Percentiles rank a stretch among this genome's conserved stretches.
phyloP scores from a whole-genome alignment of 164 flowering plant genomes.

The Tinospora cordifolia region DNA sequence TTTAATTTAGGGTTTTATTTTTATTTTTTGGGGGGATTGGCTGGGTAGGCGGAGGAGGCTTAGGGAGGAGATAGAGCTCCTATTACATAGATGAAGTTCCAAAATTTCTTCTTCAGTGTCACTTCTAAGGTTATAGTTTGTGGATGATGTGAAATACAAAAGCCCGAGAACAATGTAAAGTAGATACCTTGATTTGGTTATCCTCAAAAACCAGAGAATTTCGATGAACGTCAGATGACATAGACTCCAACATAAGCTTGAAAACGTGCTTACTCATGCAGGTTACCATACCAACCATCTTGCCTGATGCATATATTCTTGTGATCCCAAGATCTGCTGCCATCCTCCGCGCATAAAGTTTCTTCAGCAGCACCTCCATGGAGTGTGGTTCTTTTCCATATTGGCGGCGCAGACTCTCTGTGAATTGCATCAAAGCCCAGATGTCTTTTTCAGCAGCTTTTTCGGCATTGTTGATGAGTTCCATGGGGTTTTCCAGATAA shows the following conservation, averaged over 20 bases:
- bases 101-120: background rate
- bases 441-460: conserved; percentile 75
- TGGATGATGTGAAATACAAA: background rate
- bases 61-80: too few relatives aligned
- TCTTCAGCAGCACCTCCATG: conserved; percentile 86
- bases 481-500: conserved; percentile 81
- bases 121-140: background rate
- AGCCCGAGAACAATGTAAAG: background rate
- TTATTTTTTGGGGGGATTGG: too few relatives aligned
- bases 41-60: too few relatives aligned
- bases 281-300: conserved; percentile 72
- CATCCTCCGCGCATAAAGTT: conserved; percentile 90
- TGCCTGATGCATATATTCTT: conserved; percentile 71
- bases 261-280: conserved; percentile 73
- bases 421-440: conserved; percentile 78
- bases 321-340: conserved; percentile 90
- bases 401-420: conserved; percentile 75
- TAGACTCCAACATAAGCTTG: conserved; percentile 68
- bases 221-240: conserved; percentile 55
- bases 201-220: conserved; percentile 53
- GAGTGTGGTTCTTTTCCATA: conserved; percentile 91
- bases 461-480: conserved; percentile 65
- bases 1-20: too few relatives aligned
- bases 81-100: too few relatives aligned
- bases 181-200: conserved; percentile 63